Percentiles rank a stretch among this genome's conserved stretches.
Conservation (phyloP, 2,329 filamentous ascomycete species). For the Diaporthe longicolla region DNA sequence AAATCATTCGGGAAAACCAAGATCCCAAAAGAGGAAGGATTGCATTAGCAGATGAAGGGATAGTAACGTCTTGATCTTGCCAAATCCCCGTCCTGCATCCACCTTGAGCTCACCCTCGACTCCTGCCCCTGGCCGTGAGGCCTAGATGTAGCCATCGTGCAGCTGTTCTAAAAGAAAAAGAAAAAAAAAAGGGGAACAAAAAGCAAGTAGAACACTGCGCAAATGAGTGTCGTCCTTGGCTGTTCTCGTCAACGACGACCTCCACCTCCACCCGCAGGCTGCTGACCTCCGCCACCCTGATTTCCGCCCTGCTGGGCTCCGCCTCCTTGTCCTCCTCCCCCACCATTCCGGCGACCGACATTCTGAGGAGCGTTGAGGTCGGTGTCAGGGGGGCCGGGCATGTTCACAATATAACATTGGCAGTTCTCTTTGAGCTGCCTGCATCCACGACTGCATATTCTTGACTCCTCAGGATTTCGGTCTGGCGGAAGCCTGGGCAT, state of each 20-base stretch:
- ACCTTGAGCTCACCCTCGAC: not conserved
- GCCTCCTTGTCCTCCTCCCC: too few relatives aligned
- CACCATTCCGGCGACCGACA: not conserved
- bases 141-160: not conserved
- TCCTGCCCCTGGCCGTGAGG: not conserved
- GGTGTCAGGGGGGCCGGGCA: not conserved
- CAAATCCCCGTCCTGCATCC: not conserved
- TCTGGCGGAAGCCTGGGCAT: not conserved
- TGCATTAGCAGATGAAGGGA: not conserved
- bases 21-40: not conserved
- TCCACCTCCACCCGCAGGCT: not conserved
- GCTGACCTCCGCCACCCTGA: not conserved
- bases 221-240: not conserved
- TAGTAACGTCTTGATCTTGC: not conserved
- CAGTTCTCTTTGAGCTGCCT: not conserved
- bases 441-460: not conserved
- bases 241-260: not conserved
- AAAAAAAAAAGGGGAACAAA: not conserved
- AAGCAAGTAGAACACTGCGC: not conserved
- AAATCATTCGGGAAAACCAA: not conserved
- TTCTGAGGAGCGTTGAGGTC: not conserved
- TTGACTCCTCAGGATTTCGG: not conserved
- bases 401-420: rapidly evolving
- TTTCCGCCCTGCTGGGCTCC: too few relatives aligned
- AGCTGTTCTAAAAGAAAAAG: not conserved